phyloP scores from a whole-genome alignment of 2,329 filamentous ascomycete genomes.

The Sclerotinia minor region DNA sequence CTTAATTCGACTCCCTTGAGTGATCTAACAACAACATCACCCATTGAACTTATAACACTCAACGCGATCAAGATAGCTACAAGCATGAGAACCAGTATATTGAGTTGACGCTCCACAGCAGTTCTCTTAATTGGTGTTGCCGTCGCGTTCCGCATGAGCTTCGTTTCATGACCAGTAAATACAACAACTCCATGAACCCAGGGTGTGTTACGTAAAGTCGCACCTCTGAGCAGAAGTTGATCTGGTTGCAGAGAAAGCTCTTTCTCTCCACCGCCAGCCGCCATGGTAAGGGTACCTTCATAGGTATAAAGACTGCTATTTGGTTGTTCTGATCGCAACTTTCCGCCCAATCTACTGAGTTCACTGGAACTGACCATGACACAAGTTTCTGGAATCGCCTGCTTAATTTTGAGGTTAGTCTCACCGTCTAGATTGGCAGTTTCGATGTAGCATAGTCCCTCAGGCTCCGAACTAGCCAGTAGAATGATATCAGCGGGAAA shows the following conservation, averaged over 20 bases:
- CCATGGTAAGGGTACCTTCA: conserved; percentile 91
- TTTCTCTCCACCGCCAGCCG: conserved; percentile 87
- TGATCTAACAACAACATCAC: conserved; percentile 78
- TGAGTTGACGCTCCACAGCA: conserved; percentile 91
- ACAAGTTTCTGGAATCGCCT: conserved; percentile 89
- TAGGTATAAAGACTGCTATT: conserved; percentile 99
- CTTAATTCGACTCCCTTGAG: conserved; percentile 61
- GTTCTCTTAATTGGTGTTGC: conserved; percentile 97
- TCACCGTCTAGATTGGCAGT: conserved; percentile 97
- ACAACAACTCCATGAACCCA: conserved; percentile 97
- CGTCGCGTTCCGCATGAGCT: conserved; percentile 97
- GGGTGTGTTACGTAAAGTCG: conserved; percentile 90
- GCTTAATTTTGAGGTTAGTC: conserved; percentile 98
- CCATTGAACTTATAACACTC: conserved; percentile 86
- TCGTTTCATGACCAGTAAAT: conserved; percentile 97
- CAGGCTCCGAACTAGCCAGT: conserved; percentile 91
- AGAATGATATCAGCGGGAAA: conserved; percentile 94
- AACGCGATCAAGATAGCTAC: conserved; percentile 80
- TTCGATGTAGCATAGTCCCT: conserved; percentile 97
- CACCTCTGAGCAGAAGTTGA: conserved; percentile 87
- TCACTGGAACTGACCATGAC: conserved; percentile 84
- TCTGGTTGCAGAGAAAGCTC: conserved; percentile 88
- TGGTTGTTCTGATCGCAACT: conserved; percentile 90
- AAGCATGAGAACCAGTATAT: conserved; percentile 87
- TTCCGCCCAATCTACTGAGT: conserved; percentile 80